phyloP scores from a whole-genome alignment of 768 basidiomycete genomes.

The Pilatotrama ljubarskyi region DNA sequence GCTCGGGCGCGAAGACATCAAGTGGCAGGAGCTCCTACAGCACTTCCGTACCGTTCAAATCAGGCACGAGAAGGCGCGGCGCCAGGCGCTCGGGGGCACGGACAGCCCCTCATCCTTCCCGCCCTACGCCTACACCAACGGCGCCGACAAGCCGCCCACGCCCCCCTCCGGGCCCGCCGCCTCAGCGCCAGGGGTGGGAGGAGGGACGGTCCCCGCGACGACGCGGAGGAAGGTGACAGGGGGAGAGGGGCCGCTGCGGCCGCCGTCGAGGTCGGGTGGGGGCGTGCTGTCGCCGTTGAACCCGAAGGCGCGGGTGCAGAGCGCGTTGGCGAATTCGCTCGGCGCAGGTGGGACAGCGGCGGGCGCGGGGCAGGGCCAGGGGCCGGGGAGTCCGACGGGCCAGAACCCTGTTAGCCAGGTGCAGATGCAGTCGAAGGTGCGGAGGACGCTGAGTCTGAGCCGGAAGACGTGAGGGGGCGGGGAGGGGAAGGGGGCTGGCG shows the following conservation, averaged over 20 bases:
- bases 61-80: slow-evolving; percentile 88
- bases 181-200: slow-evolving; percentile 12
- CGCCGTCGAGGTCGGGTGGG: slow-evolving; percentile 35
- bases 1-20: slow-evolving; percentile 83
- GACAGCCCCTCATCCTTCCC: slow-evolving; percentile 55
- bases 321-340: slow-evolving; percentile 35
- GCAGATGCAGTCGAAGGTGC: slow-evolving; percentile 40
- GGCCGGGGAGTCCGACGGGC: slow-evolving; percentile 29
- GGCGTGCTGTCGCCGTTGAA: slow-evolving; percentile 68
- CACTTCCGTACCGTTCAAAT: slow-evolving; percentile 91
- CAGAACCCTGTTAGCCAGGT: neutral
- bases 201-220: slow-evolving; percentile 43
- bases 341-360: neutral
- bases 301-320: slow-evolving; percentile 57
- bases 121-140: slow-evolving; percentile 39
- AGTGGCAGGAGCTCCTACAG: slow-evolving; percentile 91
- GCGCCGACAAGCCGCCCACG: slow-evolving; percentile 41
- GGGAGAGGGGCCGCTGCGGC: slow-evolving; percentile 33
- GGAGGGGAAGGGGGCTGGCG: neutral
- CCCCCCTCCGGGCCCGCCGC: slow-evolving; percentile 27
- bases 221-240: slow-evolving; percentile 67
- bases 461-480: slow-evolving; percentile 30
- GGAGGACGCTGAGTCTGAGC: slow-evolving; percentile 43
- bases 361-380: slow-evolving; percentile 32
- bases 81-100: slow-evolving; percentile 64